Evolutionary conservation across 768 basidiomycete species (phyloP).

Genomic region (Cystofilobasidium bisporidii): DNA sequence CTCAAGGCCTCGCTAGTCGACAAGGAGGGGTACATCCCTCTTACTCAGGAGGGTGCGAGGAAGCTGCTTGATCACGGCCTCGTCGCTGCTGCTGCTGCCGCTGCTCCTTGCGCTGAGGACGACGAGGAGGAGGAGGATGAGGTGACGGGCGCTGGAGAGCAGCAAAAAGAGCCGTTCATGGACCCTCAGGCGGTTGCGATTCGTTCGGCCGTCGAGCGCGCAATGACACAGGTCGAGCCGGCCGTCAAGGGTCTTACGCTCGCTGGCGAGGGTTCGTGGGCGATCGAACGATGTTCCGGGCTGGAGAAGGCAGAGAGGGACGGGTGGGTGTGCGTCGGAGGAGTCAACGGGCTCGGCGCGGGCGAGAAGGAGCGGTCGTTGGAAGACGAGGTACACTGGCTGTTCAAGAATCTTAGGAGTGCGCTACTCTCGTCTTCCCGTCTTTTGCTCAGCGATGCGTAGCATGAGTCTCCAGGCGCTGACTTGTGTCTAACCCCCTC

Average conservation of each 20-base stretch:
- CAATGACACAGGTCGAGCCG: too few relatives aligned
- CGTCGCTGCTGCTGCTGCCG: too few relatives aligned
- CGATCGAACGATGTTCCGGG: not conserved
- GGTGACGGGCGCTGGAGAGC: too few relatives aligned
- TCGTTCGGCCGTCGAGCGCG: not conserved
- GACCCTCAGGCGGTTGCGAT: not conserved
- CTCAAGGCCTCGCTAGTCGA: slow-evolving; percentile 55
- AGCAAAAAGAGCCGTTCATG: too few relatives aligned
- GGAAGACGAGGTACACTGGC: slow-evolving; percentile 56
- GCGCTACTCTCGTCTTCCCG: slow-evolving; percentile 26
- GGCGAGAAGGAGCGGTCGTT: not conserved
- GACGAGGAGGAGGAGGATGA: slow-evolving; percentile 12
- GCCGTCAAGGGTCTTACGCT: not conserved
- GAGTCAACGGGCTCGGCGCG: not conserved
- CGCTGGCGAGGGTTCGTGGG: too few relatives aligned
- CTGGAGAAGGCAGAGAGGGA: not conserved
- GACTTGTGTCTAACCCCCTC: not conserved
- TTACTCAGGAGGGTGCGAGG: slow-evolving; percentile 31
- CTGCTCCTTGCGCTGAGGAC: too few relatives aligned
- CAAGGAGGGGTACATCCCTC: slow-evolving; percentile 44
- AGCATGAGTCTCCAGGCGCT: too few relatives aligned
- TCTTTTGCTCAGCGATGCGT: not conserved
- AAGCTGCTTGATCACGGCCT: slow-evolving; percentile 34
- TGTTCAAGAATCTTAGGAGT: slow-evolving; percentile 67
- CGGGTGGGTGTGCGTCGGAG: not conserved